Conservation (phyloP, 78 protist genomes). For the Dictyostelium brefeldianum region DNA sequence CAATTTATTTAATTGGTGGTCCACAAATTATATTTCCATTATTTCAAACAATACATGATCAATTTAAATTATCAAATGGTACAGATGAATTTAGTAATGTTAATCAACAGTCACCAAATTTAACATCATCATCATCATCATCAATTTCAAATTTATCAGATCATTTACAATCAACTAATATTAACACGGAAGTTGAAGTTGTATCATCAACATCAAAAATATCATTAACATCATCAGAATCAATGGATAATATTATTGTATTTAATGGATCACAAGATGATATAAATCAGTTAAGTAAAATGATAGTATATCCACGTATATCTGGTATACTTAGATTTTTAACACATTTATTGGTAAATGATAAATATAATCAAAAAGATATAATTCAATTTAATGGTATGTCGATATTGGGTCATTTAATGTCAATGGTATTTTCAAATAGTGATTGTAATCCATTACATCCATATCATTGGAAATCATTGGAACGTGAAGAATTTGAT, state of each 20-base stretch:
- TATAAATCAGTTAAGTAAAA: background rate
- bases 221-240: background rate
- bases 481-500: slow-evolving; percentile 17
- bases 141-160: background rate
- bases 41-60: slow-evolving; percentile 10
- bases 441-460: background rate
- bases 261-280: slow-evolving; percentile 26
- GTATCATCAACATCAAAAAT: background rate
- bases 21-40: slow-evolving; percentile 59
- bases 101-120: background rate
- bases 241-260: background rate
- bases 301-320: slow-evolving; percentile 17
- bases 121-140: background rate
- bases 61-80: background rate
- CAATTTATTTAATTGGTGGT: slow-evolving; percentile 58
- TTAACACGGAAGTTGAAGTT: background rate
- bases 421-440: slow-evolving; percentile 10
- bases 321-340: slow-evolving; percentile 14
- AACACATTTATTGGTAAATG: slow-evolving; percentile 28
- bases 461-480: slow-evolving; percentile 1
- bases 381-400: slow-evolving; percentile 28
- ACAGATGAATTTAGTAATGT: background rate
- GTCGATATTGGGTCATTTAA: background rate
- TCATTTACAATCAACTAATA: background rate
- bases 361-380: slow-evolving; percentile 52